Percentiles rank a stretch among this genome's conserved stretches.
These are phyloP conservation scores for Isochrysis galbana DNA, from an alignment of 78 protist genomes.

Conservation along the genomic window DNA sequence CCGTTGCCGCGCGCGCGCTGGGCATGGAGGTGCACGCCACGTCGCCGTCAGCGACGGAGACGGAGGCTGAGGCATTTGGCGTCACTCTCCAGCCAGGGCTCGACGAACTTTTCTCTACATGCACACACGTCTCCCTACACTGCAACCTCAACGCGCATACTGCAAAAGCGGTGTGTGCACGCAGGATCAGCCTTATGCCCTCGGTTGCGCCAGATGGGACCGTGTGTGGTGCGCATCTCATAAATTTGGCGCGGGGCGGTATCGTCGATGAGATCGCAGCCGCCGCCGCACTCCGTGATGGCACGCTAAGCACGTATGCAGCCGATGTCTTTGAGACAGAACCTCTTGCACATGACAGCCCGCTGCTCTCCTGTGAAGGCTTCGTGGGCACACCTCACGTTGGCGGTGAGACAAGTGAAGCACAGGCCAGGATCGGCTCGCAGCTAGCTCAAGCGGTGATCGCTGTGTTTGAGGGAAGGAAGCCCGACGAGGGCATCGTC, in stretches of 20 bases:
- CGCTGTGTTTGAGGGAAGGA: neutral
- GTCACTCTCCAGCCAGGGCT: neutral
- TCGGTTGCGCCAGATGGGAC: neutral
- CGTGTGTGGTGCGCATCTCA: neutral
- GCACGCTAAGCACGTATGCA: neutral
- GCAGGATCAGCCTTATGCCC: neutral
- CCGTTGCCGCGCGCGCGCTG: neutral
- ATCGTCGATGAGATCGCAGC: conserved; percentile 1
- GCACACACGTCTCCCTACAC: conserved; percentile 25
- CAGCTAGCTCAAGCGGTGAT: neutral
- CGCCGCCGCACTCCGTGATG: conserved; percentile 28
- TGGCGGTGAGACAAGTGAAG: conserved; percentile 37
- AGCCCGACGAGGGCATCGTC: neutral
- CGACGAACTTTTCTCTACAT: conserved; percentile 18
- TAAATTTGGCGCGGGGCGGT: conserved; percentile 41
- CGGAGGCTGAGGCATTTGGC: neutral
- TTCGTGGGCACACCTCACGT: conserved; percentile 40
- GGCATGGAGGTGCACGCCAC: neutral
- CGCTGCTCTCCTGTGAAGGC: conserved; percentile 21
- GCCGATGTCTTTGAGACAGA: conserved; percentile 29
- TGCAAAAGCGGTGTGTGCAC: neutral
- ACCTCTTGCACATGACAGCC: neutral
- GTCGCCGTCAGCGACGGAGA: neutral
- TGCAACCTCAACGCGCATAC: conserved; percentile 19
- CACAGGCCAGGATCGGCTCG: conserved; percentile 30